phyloP scores from a whole-genome alignment of 768 basidiomycete genomes.

The Phlebiopsis gigantea region DNA sequence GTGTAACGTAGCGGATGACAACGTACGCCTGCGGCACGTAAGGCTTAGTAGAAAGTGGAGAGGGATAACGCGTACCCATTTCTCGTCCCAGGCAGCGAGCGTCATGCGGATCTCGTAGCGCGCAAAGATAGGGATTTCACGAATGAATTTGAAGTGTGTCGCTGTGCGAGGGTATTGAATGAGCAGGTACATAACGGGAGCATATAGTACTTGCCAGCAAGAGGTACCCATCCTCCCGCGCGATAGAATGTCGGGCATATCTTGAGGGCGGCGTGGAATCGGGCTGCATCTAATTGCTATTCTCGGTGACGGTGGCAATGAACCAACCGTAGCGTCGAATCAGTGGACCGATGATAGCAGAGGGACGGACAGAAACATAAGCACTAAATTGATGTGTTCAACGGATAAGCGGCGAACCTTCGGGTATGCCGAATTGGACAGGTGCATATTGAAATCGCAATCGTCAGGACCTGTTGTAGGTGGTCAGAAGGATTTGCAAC shows the following conservation, averaged over 20 bases:
- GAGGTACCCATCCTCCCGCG: conserved; percentile 55
- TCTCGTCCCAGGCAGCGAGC: conserved; percentile 65
- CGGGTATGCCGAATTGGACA: conserved; percentile 79
- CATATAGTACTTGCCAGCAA: conserved; percentile 33
- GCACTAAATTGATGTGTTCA: neutral
- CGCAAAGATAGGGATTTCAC: conserved; percentile 61
- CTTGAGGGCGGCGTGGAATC: conserved; percentile 40
- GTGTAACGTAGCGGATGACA: conserved; percentile 59
- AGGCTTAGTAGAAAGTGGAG: neutral
- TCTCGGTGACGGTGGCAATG: neutral
- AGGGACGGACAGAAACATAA: neutral
- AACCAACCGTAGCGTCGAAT: too few relatives aligned
- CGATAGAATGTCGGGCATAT: conserved; percentile 55
- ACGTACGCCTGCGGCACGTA: conserved; percentile 46
- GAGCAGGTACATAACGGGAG: neutral
- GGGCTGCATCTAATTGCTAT: conserved; percentile 30
- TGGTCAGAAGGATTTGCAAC: neutral
- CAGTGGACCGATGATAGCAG: neutral
- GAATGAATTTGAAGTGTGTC: conserved; percentile 63
- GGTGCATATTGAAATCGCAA: conserved; percentile 65
- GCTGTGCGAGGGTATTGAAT: conserved; percentile 29
- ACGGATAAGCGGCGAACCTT: conserved; percentile 40
- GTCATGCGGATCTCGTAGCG: conserved; percentile 56
- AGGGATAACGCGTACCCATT: conserved; percentile 54
- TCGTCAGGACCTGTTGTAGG: conserved; percentile 55